Evolutionary conservation across 2,329 filamentous ascomycete species (phyloP), one percentile per base, ranked within the genome.

Genomic region (Apiospora kogelbergensis): DNA sequence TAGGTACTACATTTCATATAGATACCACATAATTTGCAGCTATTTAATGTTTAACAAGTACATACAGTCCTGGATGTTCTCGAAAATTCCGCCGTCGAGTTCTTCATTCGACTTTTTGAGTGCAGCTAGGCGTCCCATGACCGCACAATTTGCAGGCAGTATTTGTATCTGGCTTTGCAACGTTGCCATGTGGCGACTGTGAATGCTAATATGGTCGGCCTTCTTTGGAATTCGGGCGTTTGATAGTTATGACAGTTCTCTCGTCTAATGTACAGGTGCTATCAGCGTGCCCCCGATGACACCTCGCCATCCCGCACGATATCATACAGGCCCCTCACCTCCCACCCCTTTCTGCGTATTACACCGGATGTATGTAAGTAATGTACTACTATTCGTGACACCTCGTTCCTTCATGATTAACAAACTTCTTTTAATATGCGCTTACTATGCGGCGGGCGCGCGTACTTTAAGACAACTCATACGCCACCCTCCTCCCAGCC

Each of bases 311-410:
- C n/a, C 53, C 30, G 20, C 53, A 37, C 26, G 53, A 22, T 60
- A 60, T 60, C 20, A 37, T 60, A 60, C 53, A 60, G 53, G 53
- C 53, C 53, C n/a, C n/a, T 60, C 48, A 9, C 30, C 46, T 17
- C 24, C 26, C 46, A 17, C 13, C 26, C 30, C 9, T 11, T 37
- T 60, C 53, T 37, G 30, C 53, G 30, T 37, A 60, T 60, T 60
- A 60, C 30, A 60, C 30, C 53, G 53, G 53, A 37, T 37, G 53
- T 60, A 60, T 37, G 53, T 60, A 60, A 37, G 53, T 57, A 33
- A 37, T n/a, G 53, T 60, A 60, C 53, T 60, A 60, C n/a, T 60
- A 60, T 60, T 60, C 53, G 53, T 60, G 53, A 60, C 53, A 60
- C 17, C 37, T 30, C 53, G 53, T 60, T 37, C 30, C 53, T 37